Base-by-base conservation (phyloP, 306 rosid species). In the Gastrolobium villosum region DNA sequence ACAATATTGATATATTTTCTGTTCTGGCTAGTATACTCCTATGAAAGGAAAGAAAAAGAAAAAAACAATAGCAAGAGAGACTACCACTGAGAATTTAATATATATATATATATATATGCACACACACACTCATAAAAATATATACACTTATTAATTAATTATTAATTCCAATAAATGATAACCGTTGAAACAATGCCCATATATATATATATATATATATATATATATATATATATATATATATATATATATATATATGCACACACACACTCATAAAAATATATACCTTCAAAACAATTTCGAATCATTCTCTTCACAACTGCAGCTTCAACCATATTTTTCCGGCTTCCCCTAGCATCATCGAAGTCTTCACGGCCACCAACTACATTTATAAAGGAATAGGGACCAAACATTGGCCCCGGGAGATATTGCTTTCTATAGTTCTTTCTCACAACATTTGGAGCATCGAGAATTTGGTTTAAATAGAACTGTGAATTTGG, bases 331-430 rank as follows among this genome's bases (percentile, higher is more conserved):
- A 88, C 85, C 88, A 88, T 70, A 78, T 93, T 93, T 77, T 68
- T 90, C 11, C 90, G 62, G 79, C 98, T 90, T 69, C 72, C 88
- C 79, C 91, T 91, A 48, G 73, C 89, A 79, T 91, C 93, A 77
- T 85, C 96, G 46, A 44, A 85, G 44, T 93, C 96, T 82, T 93
- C 96, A 28, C 83, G 82, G 70, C 96, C 98, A 75, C 90, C 87
- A 67, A 74, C 55, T 28, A 93, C 44, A 59, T 91, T 91, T n/a
- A 93, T 85, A 56, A 93, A 89, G 56, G 98, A 91, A 79, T 88
- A 93, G 0, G 96, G 85, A 45, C 96, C 90, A 82, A 88, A 93
- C 92, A 93, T 89, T 35, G 84, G 52, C 10, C 88, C 86, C 0
- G 74, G 85, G 64, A 93, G 94, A 83, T 84, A 93, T 10, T 52